phyloP scores from a whole-genome alignment of 2,329 filamentous ascomycete genomes.

The Penicillium polonicum region DNA sequence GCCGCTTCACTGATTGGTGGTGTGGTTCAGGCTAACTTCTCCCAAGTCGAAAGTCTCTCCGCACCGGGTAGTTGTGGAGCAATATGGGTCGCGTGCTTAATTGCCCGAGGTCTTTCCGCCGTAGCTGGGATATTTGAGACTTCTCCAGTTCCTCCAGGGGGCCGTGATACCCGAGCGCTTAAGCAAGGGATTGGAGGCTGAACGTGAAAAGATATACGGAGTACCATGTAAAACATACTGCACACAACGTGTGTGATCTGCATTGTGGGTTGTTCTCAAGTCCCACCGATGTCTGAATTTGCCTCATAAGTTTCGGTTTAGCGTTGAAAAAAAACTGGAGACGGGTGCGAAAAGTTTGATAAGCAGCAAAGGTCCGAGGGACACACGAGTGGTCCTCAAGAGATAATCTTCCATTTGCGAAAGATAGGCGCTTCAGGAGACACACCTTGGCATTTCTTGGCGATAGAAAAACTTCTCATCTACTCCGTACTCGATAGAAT shows the following conservation, averaged over 20 bases:
- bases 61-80: neutral
- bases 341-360: neutral
- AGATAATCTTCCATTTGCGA: neutral
- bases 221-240: neutral
- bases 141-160: neutral
- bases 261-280: neutral
- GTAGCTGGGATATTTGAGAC: neutral
- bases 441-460: neutral
- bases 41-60: neutral
- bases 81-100: conserved; percentile 1
- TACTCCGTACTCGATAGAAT: no score
- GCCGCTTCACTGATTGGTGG: conserved; percentile 5
- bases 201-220: neutral
- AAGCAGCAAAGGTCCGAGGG: neutral
- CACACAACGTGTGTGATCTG: neutral
- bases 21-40: neutral
- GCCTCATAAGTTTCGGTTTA: neutral
- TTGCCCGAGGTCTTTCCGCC: neutral
- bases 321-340: neutral
- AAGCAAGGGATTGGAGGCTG: neutral
- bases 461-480: neutral
- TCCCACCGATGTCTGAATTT: neutral
- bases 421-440: neutral
- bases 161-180: neutral
- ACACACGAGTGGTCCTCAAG: neutral